Conservation (phyloP, 169 alveolate genomes). For the Plasmodium gonderi region DNA sequence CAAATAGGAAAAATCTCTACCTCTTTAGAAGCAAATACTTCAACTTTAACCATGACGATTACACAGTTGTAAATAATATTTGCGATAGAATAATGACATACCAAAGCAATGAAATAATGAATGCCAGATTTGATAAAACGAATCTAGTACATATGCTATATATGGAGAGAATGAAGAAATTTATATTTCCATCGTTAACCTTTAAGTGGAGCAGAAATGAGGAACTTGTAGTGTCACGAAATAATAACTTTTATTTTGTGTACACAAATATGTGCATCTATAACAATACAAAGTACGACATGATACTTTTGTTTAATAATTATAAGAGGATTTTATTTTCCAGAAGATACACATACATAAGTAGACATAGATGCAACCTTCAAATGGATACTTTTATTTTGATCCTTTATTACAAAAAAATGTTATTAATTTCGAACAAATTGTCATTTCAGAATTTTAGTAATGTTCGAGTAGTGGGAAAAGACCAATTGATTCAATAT, state of each 20-base stretch:
- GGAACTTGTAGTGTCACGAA: background rate
- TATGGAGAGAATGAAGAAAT: background rate
- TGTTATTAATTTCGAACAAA: background rate
- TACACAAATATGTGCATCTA: constrained; percentile 26
- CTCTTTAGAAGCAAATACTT: background rate
- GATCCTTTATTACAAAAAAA: constrained; percentile 30
- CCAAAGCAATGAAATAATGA: constrained; percentile 9
- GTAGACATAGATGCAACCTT: background rate
- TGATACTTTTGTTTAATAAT: constrained; percentile 20
- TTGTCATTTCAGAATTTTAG: background rate
- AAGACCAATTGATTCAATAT: background rate
- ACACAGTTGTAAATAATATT: background rate
- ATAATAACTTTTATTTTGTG: background rate
- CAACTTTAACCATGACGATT: background rate
- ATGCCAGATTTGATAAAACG: background rate
- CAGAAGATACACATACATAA: constrained; percentile 21
- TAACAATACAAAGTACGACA: constrained; percentile 34
- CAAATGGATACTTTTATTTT: constrained; percentile 3
- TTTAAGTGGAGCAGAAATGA: background rate
- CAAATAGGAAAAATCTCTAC: background rate
- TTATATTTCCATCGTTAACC: constrained; percentile 8
- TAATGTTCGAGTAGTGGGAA: background rate
- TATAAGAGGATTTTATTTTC: constrained; percentile 13
- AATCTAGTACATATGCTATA: background rate
- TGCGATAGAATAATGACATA: constrained; percentile 6